These are phyloP conservation scores for Fusarium napiforme DNA, from an alignment of 2,329 filamentous ascomycete genomes.

Conservation along the genomic window DNA sequence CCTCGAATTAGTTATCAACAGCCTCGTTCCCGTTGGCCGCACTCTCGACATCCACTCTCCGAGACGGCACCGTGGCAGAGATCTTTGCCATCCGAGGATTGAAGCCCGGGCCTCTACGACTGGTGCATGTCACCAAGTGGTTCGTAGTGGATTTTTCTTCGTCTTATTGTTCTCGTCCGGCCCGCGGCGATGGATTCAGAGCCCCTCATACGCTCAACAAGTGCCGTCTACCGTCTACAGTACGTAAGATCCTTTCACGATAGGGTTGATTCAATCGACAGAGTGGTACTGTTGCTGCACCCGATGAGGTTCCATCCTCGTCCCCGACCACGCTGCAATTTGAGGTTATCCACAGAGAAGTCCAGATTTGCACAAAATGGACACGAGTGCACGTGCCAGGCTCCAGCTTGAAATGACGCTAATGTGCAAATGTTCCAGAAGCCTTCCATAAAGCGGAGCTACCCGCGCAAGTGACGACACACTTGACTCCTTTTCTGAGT, in stretches of 20 bases:
- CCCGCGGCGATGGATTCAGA: slow-evolving; percentile 40
- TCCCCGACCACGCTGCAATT: slow-evolving; percentile 41
- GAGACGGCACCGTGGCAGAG: slow-evolving; percentile 15
- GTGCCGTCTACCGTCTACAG: slow-evolving; percentile 20
- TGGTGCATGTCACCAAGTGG: slow-evolving; percentile 39
- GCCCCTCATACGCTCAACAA: slow-evolving; percentile 28
- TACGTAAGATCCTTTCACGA: slow-evolving; percentile 15
- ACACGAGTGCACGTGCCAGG: slow-evolving; percentile 42
- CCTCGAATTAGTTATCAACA: slow-evolving; percentile 39
- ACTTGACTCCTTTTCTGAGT: slow-evolving; percentile 8
- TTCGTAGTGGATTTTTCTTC: slow-evolving; percentile 34
- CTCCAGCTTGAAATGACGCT: slow-evolving; percentile 1
- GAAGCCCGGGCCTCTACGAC: slow-evolving; percentile 23
- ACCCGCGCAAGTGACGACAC: slow-evolving; percentile 36
- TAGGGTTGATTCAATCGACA: slow-evolving; percentile 20
- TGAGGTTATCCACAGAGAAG: slow-evolving; percentile 29
- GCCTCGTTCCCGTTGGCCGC: slow-evolving; percentile 33
- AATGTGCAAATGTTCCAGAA: slow-evolving; percentile 44
- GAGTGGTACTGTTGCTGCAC: slow-evolving; percentile 14
- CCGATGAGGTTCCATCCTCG: slow-evolving; percentile 30
- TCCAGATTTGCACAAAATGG: slow-evolving; percentile 41
- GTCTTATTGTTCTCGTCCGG: slow-evolving; percentile 29
- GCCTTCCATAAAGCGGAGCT: slow-evolving; percentile 37
- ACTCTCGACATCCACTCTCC: slow-evolving; percentile 16
- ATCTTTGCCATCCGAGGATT: slow-evolving; percentile 32